Evolutionary conservation across 257 asterid species (phyloP).

Genomic region (Nicotiana tomentosiformis): DNA sequence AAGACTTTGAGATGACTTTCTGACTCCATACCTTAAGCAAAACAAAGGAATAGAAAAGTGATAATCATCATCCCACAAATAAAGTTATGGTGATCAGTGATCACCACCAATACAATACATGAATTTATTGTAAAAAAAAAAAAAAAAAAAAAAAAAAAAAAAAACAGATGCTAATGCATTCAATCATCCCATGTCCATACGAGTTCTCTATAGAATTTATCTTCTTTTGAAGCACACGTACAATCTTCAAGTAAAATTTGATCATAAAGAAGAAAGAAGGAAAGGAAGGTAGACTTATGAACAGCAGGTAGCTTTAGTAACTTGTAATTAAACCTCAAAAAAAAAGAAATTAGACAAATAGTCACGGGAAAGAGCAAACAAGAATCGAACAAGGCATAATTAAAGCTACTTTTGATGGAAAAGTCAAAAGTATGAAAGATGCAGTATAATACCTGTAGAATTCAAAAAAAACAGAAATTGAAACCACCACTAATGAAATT

Average conservation of each 20-base stretch:
- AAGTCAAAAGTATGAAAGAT: neutral
- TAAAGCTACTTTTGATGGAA: neutral
- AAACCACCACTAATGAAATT: neutral
- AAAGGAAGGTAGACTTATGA: neutral
- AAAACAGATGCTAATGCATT: neutral
- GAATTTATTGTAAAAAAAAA: neutral
- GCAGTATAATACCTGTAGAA: slow-evolving; percentile 30
- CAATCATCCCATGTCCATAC: neutral
- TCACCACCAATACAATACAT: neutral
- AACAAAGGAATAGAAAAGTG: neutral
- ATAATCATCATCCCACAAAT: neutral
- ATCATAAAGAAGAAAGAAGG: neutral
- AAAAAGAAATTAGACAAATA: neutral
- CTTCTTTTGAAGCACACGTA: neutral
- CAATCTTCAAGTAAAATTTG: neutral
- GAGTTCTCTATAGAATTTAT: neutral
- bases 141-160: neutral
- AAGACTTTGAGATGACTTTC: neutral
- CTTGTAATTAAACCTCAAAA: neutral
- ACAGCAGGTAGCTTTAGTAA: neutral
- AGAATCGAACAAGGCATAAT: slow-evolving; percentile 4
- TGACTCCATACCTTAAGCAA: slow-evolving; percentile 1
- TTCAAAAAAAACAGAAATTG: neutral
- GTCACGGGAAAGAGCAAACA: neutral
- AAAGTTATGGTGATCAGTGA: neutral